Evolutionary conservation across 2,329 filamentous ascomycete genomes (phyloP), one percentile per base, ranked within the genome.

Genomic region (Volutella citrinella): DNA sequence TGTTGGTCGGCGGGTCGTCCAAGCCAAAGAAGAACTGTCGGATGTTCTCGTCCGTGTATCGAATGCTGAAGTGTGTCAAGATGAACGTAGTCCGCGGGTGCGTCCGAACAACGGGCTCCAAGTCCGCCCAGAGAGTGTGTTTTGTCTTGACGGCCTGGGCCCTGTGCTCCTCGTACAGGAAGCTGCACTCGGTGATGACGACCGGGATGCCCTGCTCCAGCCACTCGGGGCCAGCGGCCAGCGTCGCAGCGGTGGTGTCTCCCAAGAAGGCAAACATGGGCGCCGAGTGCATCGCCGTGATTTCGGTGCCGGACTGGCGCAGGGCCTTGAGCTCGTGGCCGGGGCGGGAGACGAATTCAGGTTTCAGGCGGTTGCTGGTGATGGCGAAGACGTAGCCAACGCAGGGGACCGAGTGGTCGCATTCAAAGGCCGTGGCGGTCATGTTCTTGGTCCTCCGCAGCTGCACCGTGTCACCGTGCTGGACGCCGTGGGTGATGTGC

Each of bases 151-250:
- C 57, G 2, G 68, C 68, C 52, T 70, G 68, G 3, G 46, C 50
- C 13, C 59, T 50, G 45, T 73, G 69, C 43, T 63, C 57, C 23
- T 66, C 61, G 19, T 56, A 56, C 19, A 72, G 34, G 40, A 73
- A 72, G 36, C 66, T 71, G 46, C 69, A 72, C 51, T 73, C 69
- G 1, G 67, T 70, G 22, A 73, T 66, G 32, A 72, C 68, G 6
- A 72, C 66, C 7, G 61, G 56, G 11, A 71, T 59, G 1, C 56
- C 65, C 1, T 52, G 46, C 4, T 38, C 30, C 18, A 72, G 38
- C 66, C 68, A 71, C 16, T 49, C 42, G 1, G 66, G 66, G 32
- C 52, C 64, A 1, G 49, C 48, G 10, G 60, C 61, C 7, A 72
- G 54, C 5, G 60, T 63, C 12, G 51, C 46, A 5, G 65, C 57